Evolutionary conservation across 192 early-diverging fungal species (phyloP), one percentile per base, ranked within the genome.

Genomic region (Backusella liffmaniae): DNA sequence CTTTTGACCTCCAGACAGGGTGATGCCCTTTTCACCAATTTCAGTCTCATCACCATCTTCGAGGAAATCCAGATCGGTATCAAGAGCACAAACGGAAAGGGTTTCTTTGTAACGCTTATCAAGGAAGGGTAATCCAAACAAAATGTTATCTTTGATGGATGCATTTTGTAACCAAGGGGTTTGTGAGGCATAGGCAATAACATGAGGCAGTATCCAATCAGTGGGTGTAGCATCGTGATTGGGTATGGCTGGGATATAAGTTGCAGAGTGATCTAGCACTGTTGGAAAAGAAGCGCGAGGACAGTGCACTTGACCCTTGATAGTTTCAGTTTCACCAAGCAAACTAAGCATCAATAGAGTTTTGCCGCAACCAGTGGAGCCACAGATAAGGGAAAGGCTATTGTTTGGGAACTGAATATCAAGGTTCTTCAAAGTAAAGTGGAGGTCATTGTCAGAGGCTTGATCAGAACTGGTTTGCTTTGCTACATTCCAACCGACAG

Each of bases 1-100:
- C 83, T 96, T 97, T 83, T 97, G 96, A 15, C 94, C 95, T 35
- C 96, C 96, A 30, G 91, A 92, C 16, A 97, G 84, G 0, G 90
- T 92, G 7, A 95, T 84, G n/a, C 95, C 94, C 73, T 94, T 93
- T 77, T 96, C 96, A 42, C 94, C 96, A 81, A 93, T 83, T 65
- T 86, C 82, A 0, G 94, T 96, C 79, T 88, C 74, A 77, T 99
- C 97, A 4, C 95, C 95, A 23, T 88, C 91, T 18, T 92, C 86
- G 67, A 97, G 77, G 23, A 92, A 91, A 16, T 88, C 88, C 36
- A 99, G 80, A 81, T 99, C 97, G 6, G 83, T 88, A 6, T 75
- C 82, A 37, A 99, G 86, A 18, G 94, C 91, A 82, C 96, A 98
- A 21, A 92, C 94, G 8, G 6, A 8, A 23, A 80, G 15, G 0